Base-by-base conservation (phyloP, 805 yeast species). In the Nakazawaea sp. region DNA sequence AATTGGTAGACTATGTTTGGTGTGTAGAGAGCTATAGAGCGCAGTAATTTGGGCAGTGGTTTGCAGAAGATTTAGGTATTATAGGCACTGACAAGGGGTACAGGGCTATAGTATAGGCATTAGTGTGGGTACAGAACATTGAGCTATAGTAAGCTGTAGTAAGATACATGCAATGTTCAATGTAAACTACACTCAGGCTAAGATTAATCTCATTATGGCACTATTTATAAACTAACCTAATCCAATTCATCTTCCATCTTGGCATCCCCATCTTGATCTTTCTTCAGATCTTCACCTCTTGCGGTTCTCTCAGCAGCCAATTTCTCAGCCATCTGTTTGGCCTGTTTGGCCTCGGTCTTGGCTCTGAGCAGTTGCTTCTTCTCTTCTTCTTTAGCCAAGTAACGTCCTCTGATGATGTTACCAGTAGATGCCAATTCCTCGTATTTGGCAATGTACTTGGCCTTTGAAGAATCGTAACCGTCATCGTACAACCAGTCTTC, bases 401-500 rank as follows among this genome's bases (percentile, higher is more conserved):
- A 92, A 70, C 98, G 81, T 55, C 96, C 97, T 70, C 81, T 84
- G 66, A 92, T 87, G 50, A 92, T 69, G 74, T 92, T 90, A 63
- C 98, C 98, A 51, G 81, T 70, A 30, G 95, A 75, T 32, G 96
- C 95, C 56, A 92, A 79, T 66, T 92, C 98, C 69, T 92, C 97
- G 68, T 88, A 88, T 68, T 85, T 89, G 57, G 98, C 97, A 65
- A 94, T 81, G 74, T 90, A 92, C 62, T 83, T 86, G 53, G 92
- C 98, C 78, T 92, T 89, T 56, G 89, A 74, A 45, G 97, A 77
- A 63, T 92, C 99, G 59, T 85, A 88, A 58, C 97, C 97, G 41
- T 88, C 98, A 45, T 84, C 95, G 66, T 92, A 92, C 56, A 92
- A 78, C 99, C 99, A 92, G 58, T 90, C 96, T 75, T 92, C 98